Evolutionary conservation across 106 monocot genomes (phyloP), one percentile per base, ranked within the genome.

Genomic region (Dendrobium nobile): DNA sequence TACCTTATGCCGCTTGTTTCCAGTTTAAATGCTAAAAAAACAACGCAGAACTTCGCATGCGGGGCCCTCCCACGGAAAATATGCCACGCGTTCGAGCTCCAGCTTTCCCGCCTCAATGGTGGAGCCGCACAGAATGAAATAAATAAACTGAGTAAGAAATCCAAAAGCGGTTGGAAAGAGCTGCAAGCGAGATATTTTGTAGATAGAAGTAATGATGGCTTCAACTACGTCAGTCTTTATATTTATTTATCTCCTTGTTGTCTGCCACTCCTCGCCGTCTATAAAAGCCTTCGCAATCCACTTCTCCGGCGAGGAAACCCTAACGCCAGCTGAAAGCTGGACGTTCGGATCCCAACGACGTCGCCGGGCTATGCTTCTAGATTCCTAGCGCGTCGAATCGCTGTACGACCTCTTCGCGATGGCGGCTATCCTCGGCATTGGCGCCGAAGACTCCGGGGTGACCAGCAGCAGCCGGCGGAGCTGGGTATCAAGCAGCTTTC

Each of bases 401-500:
- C 41, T 45, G 0, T 76, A 0, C 11, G 2, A 20, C 20, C 51
- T 48, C 41, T 27, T 27, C 9, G 20, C 2, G 24, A 76, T 76
- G 76, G 76, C 76, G 6, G 22, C 76, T 51, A 76, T 48, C 48
- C 22, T 76, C 2, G 26, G 76, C 76, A 76, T 76, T 48, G 76
- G 48, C 8, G 58, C 24, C 56, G 81, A 81, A 6, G 75, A 81
- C 5, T 20, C 56, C 43, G 10, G 48, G 27, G 22, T 67, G 26
- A 48, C 77, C 10, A 75, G 47, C 31, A 79, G 85, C 82, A 81
- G 31, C 40, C 77, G 81, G 13, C 16, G 54, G 43, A 85, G 85
- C 75, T 85, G 85, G 77, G 70, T 77, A 10, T 78, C 67, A 37
- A 22, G 51, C 1, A 83, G 83, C 78, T 81, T 81, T 68, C 73